Base-by-base conservation (phyloP, 2,329 filamentous ascomycete species). In the Gnomoniopsis sp. region DNA sequence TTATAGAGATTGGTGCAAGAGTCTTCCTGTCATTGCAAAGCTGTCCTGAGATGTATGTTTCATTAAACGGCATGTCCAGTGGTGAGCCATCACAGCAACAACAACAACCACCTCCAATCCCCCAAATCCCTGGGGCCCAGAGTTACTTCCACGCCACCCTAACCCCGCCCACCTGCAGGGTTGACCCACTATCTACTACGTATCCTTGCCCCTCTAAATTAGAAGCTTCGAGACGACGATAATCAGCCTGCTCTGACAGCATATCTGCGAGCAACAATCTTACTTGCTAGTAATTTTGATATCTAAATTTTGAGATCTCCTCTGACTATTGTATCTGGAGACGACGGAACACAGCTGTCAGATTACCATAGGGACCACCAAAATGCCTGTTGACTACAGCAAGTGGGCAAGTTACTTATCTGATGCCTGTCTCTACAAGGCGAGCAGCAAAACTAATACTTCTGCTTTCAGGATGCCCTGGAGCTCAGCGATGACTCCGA, bases 401-500 rank as follows among this genome's bases (percentile, higher is more conserved):
- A 88, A 88, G 73, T 88, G 85, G 85, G 83, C 84, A 71, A 62
- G 76, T 69, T 17, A 36, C 17, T 36, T 34, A 14, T 12, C 17
- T 15, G 19, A 19, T 26, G 41, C n/a, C 3, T 17, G 6, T 23
- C 21, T 8, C 36, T 34, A 8, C 65, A 58, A 21, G 34, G 41
- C 55, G 55, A 7, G 19, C 21, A 48, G 41, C 44, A 23, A n/a
- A 47, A 19, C 57, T 57, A 30, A 55, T 38, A 19, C 2, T 11
- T 14, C 3, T 22, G 11, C 21, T 22, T 10, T n/a, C 61, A 90
- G 88, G 90, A 98, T 72, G 88, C 89, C 60, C 85, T 99, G 70
- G 95, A 99, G 86, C 87, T 99, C 71, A 96, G 91, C 70, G 95
- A 99, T 75, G 95, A 99, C 76, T 97, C 92, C 53, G 95, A 99